These are phyloP conservation scores for Astragalus glycyphyllos DNA, from an alignment of 306 rosid species.

Conservation along the genomic window DNA sequence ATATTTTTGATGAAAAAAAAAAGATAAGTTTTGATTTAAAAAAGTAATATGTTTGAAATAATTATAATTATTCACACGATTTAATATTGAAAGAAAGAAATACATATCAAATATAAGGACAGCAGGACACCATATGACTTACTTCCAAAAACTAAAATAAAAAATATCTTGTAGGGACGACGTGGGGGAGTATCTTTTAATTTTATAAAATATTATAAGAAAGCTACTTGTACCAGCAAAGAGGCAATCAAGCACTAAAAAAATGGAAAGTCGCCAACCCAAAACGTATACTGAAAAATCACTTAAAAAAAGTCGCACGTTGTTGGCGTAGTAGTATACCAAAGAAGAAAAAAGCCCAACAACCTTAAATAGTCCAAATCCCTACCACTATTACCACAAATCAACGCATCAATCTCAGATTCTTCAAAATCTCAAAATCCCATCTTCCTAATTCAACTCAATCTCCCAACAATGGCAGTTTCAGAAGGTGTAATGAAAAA, in stretches of 20 bases:
- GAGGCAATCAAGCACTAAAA: not conserved
- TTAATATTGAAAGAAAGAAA: too few relatives aligned
- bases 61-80: too few relatives aligned
- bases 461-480: slow-evolving; percentile 56
- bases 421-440: not conserved
- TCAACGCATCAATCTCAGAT: not conserved
- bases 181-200: too few relatives aligned
- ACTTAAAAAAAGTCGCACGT: slow-evolving; percentile 9
- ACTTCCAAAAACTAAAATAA: too few relatives aligned
- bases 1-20: too few relatives aligned
- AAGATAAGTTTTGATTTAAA: too few relatives aligned
- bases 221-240: not conserved
- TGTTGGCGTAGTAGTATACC: not conserved
- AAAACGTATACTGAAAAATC: not conserved
- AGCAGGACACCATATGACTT: too few relatives aligned
- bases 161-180: too few relatives aligned
- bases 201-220: too few relatives aligned
- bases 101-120: too few relatives aligned
- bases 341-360: slow-evolving; percentile 6
- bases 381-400: slow-evolving; percentile 2
- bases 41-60: too few relatives aligned
- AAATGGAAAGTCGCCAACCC: not conserved
- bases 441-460: not conserved
- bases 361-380: slow-evolving; percentile 28
- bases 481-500: slow-evolving; percentile 84